Evolutionary conservation across 2,329 filamentous ascomycete genomes (phyloP).

Genomic region (Epichloe sp.): DNA sequence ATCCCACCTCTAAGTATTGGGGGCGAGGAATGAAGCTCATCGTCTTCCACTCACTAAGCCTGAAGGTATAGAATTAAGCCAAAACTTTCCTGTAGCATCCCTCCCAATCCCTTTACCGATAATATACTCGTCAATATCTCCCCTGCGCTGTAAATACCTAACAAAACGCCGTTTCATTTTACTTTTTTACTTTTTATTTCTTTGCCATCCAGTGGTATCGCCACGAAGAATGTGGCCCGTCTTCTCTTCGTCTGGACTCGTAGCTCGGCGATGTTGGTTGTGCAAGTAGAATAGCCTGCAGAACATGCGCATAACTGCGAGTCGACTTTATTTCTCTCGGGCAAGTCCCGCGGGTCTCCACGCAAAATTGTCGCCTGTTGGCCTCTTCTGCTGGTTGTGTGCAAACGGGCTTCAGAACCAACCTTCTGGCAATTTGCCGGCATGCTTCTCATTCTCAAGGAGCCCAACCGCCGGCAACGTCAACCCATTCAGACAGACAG

Average conservation of each 20-base stretch:
- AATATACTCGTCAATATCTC: constrained; percentile 4
- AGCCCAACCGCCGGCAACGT: constrained; percentile 89
- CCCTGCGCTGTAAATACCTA: constrained; percentile 5
- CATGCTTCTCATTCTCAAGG: constrained; percentile 18
- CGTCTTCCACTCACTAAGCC: constrained; percentile 4
- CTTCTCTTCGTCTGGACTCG: neutral
- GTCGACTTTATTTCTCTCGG: neutral
- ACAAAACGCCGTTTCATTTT: constrained; percentile 7
- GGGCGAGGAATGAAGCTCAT: constrained; percentile 3
- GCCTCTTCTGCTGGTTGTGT: neutral
- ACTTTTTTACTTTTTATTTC: neutral
- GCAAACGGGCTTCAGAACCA: neutral
- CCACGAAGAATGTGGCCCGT: neutral
- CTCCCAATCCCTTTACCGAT: constrained; percentile 5
- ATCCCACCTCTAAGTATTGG: constrained; percentile 9
- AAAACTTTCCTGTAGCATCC: constrained; percentile 5
- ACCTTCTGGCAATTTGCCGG: neutral
- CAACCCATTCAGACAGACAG: constrained; percentile 91
- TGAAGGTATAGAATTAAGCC: neutral
- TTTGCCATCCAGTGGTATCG: constrained; percentile 3
- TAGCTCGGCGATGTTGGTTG: neutral
- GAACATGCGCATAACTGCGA: neutral
- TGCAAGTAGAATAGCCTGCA: neutral
- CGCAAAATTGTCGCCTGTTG: neutral
- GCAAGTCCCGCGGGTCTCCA: neutral